Evolutionary conservation across 2,329 filamentous ascomycete species (phyloP), one percentile per base, ranked within the genome.

Genomic region (Fusarium sulawesiense): DNA sequence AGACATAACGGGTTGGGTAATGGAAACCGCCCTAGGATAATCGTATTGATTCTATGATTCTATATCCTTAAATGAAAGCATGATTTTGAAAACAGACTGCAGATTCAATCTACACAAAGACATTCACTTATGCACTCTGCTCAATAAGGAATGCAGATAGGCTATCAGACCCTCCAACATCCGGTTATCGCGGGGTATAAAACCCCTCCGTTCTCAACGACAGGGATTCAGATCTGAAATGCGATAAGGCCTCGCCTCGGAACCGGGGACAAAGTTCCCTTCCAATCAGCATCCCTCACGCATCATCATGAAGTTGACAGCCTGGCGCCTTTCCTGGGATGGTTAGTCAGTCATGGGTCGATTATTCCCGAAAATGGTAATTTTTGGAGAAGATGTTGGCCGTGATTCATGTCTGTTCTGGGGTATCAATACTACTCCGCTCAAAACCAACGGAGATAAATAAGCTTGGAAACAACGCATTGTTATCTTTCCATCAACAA

Each of bases 191-290:
- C 18, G 18, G 34, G 9, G 18, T 42, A 30, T 49, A 23, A n/a
- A 4, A n/a, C 47, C 47, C 30, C 47, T 27, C 48, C 10, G n/a
- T 7, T 4, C 4, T 14, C 3, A 18, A 18, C 3, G n/a, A 42
- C 49, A 53, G 21, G 49, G 49, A 42, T 42, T 14, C 11, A 29
- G 23, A 42, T 27, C 13, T 10, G 12, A 37, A 20, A 11, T n/a
- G 4, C 23, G 49, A 53, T 53, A 53, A 53, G 23, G 7, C 2
- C 7, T 20, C 18, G 14, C 13, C 23, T 25, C 29, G 55, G 29
- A 30, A 29, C 23, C 4, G 9, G 16, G 10, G 14, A 78, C 70
- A 41, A 79, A 71, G 49, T 81, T 70, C 50, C 6, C 60, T 66
- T 6, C 66, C 66, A 13, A 44, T 45, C n/a, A 56, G 51, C 16